These are phyloP conservation scores for Periconia sp. DNA, from an alignment of 2,329 filamentous ascomycete genomes.

Conservation along the genomic window DNA sequence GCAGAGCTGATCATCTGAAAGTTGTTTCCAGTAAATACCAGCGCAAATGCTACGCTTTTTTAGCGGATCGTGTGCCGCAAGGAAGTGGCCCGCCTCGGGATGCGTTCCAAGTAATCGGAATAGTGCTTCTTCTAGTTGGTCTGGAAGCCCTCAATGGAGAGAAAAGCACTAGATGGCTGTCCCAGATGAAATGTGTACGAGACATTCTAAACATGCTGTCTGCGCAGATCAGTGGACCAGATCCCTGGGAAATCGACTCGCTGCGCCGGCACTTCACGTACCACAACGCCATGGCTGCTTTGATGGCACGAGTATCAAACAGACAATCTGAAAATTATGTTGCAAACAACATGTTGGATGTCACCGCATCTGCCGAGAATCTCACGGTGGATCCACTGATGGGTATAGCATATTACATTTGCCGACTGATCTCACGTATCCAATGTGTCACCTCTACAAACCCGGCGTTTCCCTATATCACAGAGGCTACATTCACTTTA, in stretches of 20 bases:
- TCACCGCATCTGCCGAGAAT: slow-evolving; percentile 16
- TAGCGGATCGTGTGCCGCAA: slow-evolving; percentile 31
- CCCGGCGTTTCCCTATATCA: slow-evolving; percentile 35
- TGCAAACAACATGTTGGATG: slow-evolving; percentile 23
- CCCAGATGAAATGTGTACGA: slow-evolving; percentile 37
- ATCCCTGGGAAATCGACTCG: slow-evolving; percentile 36
- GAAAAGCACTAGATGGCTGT: slow-evolving; percentile 38
- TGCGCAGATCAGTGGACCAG: slow-evolving; percentile 22
- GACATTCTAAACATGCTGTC: slow-evolving; percentile 30
- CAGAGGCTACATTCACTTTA: slow-evolving; percentile 34
- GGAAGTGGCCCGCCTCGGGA: slow-evolving; percentile 28
- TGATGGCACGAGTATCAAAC: slow-evolving; percentile 34
- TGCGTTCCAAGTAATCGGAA: slow-evolving; percentile 36
- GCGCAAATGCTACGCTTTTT: slow-evolving; percentile 34
- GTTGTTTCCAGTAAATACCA: slow-evolving; percentile 35
- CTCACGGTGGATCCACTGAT: slow-evolving; percentile 39
- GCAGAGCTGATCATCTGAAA: slow-evolving; percentile 32
- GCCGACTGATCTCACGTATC: slow-evolving; percentile 36
- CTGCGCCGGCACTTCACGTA: slow-evolving; percentile 41
- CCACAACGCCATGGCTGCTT: slow-evolving; percentile 38
- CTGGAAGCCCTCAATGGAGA: slow-evolving; percentile 39
- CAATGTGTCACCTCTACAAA: slow-evolving; percentile 35
- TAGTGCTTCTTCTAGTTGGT: slow-evolving; percentile 37
- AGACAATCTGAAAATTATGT: slow-evolving; percentile 12
- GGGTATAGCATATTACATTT: slow-evolving; percentile 39